phyloP scores from a whole-genome alignment of 495 filamentous ascomycete species.

The Hypoxylon fragiforme region DNA sequence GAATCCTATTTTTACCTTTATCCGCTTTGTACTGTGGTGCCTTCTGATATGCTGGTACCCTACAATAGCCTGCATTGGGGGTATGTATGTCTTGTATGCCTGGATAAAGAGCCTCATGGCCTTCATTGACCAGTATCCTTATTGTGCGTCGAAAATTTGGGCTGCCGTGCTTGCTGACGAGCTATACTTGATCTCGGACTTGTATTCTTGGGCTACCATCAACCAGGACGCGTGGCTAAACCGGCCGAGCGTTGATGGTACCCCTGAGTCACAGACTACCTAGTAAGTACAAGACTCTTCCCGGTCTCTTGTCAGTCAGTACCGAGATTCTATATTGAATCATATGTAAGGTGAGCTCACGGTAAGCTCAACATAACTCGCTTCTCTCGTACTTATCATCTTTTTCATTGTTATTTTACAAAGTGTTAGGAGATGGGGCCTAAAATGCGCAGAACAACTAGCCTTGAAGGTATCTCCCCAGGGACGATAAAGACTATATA shows the following conservation, averaged over 20 bases:
- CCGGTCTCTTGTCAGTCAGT: no score
- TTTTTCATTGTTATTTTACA: no score
- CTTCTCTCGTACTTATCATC: no score
- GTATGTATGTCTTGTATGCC: constrained; percentile 17
- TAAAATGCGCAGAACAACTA: no score
- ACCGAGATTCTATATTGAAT: no score
- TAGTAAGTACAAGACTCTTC: no score
- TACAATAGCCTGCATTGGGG: constrained; percentile 16
- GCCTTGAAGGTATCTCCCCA: no score
- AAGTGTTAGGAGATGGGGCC: no score
- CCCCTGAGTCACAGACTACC: no score
- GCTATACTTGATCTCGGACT: constrained; percentile 18
- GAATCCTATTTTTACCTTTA: constrained; percentile 1
- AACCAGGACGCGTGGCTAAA: constrained; percentile 13
- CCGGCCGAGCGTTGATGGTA: constrained; percentile 7
- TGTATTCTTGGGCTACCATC: constrained; percentile 17
- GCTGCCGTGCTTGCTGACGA: constrained; percentile 23
- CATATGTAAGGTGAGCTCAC: no score
- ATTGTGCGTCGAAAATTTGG: constrained; percentile 17
- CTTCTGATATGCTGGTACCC: constrained; percentile 20
- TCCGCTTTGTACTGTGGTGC: constrained; percentile 16
- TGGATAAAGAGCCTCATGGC: constrained; percentile 6
- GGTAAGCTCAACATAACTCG: no score
- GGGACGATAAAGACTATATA: no score
- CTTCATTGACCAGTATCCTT: constrained; percentile 14